Evolutionary conservation across 2,329 filamentous ascomycete genomes (phyloP), one percentile per base, ranked within the genome.

Genomic region (Aspergillus transmontanensis): DNA sequence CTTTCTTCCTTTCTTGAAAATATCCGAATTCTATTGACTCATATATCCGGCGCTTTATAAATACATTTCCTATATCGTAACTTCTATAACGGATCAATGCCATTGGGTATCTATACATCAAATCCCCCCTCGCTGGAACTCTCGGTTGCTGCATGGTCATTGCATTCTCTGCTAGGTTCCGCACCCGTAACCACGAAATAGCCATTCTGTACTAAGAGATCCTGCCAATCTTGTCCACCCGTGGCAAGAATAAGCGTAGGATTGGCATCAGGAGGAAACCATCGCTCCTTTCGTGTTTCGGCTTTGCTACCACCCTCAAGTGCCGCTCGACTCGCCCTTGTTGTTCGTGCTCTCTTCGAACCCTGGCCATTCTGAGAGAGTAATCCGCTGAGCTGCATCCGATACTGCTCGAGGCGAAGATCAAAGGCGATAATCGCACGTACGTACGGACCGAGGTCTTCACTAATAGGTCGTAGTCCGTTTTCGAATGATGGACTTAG

Each of bases 381-480:
- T 1, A 93, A 76, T 59, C 83, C 87, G 67, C 87, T 87, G 11
- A 91, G 77, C 21, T 85, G 84, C 9, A 86, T 75, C 12, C 92
- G 86, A 66, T 92, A 87, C 64, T 87, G 82, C 71, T 93, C 90
- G 1, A 95, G 84, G 1, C 83, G 84, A 23, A 87, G 81, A 69
- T 98, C 94, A 72, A 90, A 91, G 0, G 88, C 84, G 2, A 94
- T 88, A 64, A 99, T 98, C 43, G 85, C 84, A 12, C 96, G 90
- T n/a, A 98, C 86, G 75, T 92, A 98, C 0, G 96, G 95, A 0
- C 93, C 94, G 2, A 98, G 82, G 66, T 99, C 95, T 14, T 89
- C 80, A 0, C 86, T 84, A 36, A 97, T 87, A 23, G 89, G 81
- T 0, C 78, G 75, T 70, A 90, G 80, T 0, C 88, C 87, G 50